phyloP scores from a whole-genome alignment of 768 basidiomycete genomes.

The Neoboletus brunneissimus region DNA sequence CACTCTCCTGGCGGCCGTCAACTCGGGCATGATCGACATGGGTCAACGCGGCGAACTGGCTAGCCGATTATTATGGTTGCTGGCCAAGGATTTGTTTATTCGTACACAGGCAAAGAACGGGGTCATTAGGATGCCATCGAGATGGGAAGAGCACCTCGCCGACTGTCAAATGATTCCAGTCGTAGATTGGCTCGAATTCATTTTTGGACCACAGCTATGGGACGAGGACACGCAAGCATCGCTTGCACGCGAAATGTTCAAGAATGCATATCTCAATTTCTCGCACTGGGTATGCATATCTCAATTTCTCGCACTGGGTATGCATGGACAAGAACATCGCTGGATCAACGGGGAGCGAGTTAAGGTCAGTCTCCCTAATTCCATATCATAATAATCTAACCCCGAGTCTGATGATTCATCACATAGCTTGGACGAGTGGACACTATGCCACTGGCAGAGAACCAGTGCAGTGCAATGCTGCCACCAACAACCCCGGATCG shows the following conservation, averaged over 20 bases:
- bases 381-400: too few relatives aligned
- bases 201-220: not conserved
- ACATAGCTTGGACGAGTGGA: not conserved
- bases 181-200: not conserved
- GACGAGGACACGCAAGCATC: not conserved
- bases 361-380: not conserved
- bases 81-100: not conserved
- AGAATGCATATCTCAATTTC: not conserved
- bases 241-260: not conserved
- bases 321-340: not conserved
- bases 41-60: not conserved
- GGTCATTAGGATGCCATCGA: not conserved
- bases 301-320: too few relatives aligned
- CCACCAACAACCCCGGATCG: not conserved
- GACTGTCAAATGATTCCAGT: not conserved
- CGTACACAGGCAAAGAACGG: not conserved
- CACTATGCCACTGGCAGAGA: not conserved
- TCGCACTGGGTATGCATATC: not conserved
- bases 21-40: not conserved
- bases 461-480: not conserved
- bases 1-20: not conserved
- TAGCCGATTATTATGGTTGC: not conserved
- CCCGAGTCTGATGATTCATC: not conserved
- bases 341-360: not conserved
- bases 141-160: not conserved